A percentile compares a stretch with the other conserved stretches of the same genome.
Conservation (phyloP, 2,329 filamentous ascomycete genomes). For the Chaetomiaceae sp. region DNA sequence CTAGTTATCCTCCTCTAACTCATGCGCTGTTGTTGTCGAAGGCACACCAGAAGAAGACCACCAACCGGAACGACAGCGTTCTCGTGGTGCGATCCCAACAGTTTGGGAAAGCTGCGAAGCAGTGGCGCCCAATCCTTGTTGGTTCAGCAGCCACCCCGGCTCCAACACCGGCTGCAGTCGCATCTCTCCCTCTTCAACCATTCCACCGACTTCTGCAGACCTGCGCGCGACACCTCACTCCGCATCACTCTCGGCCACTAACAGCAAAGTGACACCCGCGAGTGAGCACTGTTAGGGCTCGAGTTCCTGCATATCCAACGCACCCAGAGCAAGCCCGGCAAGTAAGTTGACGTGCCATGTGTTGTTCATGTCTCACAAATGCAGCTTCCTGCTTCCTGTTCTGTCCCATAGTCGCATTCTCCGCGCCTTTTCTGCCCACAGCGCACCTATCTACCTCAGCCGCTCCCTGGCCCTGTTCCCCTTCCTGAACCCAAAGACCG, state of each 20-base stretch:
- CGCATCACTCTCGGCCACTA: constrained; percentile 17
- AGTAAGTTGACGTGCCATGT: neutral
- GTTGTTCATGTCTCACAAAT: neutral
- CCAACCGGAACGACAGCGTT: neutral
- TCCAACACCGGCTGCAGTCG: no score
- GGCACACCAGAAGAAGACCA: neutral
- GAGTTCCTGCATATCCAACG: neutral
- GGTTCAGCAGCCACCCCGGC: constrained; percentile 5
- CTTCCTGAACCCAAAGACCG: no score
- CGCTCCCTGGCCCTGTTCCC: no score
- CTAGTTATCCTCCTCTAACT: no score
- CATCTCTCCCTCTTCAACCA: neutral
- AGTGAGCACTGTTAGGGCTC: constrained; percentile 12
- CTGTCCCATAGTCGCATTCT: no score
- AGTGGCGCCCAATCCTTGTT: neutral
- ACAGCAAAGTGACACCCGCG: constrained; percentile 15
- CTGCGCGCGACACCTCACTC: constrained; percentile 18
- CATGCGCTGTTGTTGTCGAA: no score
- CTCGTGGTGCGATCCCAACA: neutral
- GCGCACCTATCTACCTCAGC: no score
- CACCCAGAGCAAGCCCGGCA: neutral
- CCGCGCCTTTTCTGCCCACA: no score
- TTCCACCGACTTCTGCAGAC: constrained; percentile 25
- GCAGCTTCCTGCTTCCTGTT: neutral
- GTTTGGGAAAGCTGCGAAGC: neutral